Evolutionary conservation across 345 rosid genomes (phyloP).

Genomic region (Acer negundo): DNA sequence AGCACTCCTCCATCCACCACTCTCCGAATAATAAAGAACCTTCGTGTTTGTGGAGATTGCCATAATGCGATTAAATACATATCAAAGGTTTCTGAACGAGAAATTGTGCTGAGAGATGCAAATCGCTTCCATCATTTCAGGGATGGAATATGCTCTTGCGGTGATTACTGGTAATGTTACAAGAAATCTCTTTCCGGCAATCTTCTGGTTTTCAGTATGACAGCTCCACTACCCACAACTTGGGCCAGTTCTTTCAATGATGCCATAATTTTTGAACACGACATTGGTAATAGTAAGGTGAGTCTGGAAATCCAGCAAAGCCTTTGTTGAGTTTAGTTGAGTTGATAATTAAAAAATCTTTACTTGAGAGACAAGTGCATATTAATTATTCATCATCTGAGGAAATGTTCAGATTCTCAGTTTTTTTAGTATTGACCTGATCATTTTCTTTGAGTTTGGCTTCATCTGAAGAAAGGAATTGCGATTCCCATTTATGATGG

Average conservation of each 20-base stretch:
- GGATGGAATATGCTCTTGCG: constrained; percentile 48
- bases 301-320: not conserved
- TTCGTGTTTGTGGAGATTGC: constrained; percentile 53
- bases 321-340: not conserved
- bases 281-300: not conserved
- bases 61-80: constrained; percentile 44
- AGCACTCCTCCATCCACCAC: constrained; percentile 43
- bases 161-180: constrained; percentile 36
- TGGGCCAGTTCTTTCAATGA: not conserved
- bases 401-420: not conserved
- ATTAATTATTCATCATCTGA: not conserved
- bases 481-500: not conserved
- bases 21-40: constrained; percentile 47
- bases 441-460: not conserved
- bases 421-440: not conserved
- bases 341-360: constrained; percentile 1
- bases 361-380: not conserved
- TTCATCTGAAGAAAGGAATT: not conserved
- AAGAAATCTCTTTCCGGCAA: not conserved
- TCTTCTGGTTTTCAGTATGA: not conserved
- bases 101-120: constrained; percentile 54
- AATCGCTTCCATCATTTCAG: constrained; percentile 53
- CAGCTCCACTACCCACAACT: not conserved
- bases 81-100: constrained; percentile 46
- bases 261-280: not conserved